Conservation (phyloP, 2,329 filamentous ascomycete genomes). For the Clonostachys sp. region DNA sequence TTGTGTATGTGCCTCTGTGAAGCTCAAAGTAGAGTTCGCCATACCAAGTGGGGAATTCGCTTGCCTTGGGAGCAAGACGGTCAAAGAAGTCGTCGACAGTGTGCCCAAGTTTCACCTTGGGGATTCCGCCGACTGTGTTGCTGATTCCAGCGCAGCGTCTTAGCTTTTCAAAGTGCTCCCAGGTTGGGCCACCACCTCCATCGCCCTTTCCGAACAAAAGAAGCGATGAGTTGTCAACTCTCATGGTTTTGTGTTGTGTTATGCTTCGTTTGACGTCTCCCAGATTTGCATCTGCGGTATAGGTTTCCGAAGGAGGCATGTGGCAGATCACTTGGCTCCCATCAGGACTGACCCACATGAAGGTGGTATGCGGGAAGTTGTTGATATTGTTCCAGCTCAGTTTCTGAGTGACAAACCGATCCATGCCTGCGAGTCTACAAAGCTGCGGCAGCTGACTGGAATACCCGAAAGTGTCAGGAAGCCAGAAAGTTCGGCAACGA, state of each 20-base stretch:
- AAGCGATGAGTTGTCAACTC: conserved; percentile 85
- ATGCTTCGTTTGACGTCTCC: conserved; percentile 89
- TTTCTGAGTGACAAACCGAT: conserved; percentile 95
- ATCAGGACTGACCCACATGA: conserved; percentile 96
- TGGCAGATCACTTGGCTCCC: conserved; percentile 96
- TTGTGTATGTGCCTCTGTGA: conserved; percentile 95
- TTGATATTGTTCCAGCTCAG: conserved; percentile 99
- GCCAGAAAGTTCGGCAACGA: conserved; percentile 89
- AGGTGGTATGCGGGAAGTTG: conserved; percentile 96
- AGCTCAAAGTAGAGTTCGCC: conserved; percentile 98
- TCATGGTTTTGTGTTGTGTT: conserved; percentile 90
- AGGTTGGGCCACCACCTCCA: conserved; percentile 91
- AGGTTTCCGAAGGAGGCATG: conserved; percentile 94
- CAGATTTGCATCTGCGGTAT: conserved; percentile 91
- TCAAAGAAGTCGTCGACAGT: conserved; percentile 96
- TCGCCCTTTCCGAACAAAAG: conserved; percentile 96
- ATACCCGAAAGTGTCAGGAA: conserved; percentile 97
- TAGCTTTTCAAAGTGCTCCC: conserved; percentile 91
- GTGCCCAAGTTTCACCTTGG: conserved; percentile 81
- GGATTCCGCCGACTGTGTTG: conserved; percentile 75
- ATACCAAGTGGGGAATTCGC: conserved; percentile 89
- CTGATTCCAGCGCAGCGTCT: conserved; percentile 86
- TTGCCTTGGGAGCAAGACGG: conserved; percentile 72
- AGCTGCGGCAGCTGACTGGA: conserved; percentile 92
- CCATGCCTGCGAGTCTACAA: conserved; percentile 93